Evolutionary conservation across 129 eudicot genomes (phyloP), one percentile per base, ranked within the genome.

Genomic region (Pittosporum tobira): DNA sequence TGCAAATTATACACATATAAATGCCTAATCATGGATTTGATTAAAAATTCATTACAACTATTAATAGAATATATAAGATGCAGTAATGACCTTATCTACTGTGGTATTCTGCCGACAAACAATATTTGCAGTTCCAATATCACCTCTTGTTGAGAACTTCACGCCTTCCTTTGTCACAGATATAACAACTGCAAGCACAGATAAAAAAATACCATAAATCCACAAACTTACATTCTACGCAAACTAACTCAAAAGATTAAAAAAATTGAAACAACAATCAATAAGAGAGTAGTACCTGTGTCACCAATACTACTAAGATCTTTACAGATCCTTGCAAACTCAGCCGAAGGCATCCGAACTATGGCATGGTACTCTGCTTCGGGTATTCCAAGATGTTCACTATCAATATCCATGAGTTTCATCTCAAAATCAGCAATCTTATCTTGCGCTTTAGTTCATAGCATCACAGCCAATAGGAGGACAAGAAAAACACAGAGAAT

Each of bases 401-500:
- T 90, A 31, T 90, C 94, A n/a, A 90, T 86, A 71, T 90, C 95
- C 97, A 90, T 90, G 4, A 85, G 86, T 74, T 85, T 90, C 97
- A 90, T 90, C 78, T 85, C 94, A 80, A 85, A 90, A 64, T 90
- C 94, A 22, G 94, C 77, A 55, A 90, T 85, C 70, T 90, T 85
- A 76, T 85, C 95, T 85, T 90, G 95, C n/a, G 91, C 95, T 89
- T 70, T 22, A 31, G 48, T 27, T 24, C 60, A 64, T 37, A 56
- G 69, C 23, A 45, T 27, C 34, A 71, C 44, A 63, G 1, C 1
- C 48, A 24, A 27, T 25, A 59, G 8, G 27, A 37, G 21, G 26
- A 34, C 59, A 28, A 53, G 36, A 28, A 53, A 28, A 30, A 27
- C 38, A 53, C 14, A 58, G n/a, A 50, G 48, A 63, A 46, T 47